Conservation (phyloP, 2,329 filamentous ascomycete genomes). For the Ramichloridium luteum region DNA sequence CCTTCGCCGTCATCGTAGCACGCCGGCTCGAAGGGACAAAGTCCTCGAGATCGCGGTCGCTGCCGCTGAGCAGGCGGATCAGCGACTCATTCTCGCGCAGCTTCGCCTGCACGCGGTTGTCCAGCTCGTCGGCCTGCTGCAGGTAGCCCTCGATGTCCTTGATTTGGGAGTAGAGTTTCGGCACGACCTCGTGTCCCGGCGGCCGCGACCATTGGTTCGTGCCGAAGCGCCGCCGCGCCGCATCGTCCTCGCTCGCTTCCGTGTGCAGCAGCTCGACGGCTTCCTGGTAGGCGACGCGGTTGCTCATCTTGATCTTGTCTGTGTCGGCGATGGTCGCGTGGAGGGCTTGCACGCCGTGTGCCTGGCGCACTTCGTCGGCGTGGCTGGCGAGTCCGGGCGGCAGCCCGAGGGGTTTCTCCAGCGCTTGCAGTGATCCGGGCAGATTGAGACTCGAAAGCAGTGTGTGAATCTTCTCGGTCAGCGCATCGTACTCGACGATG, state of each 20-base stretch:
- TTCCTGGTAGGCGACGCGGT: constrained; percentile 69
- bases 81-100: constrained; percentile 62
- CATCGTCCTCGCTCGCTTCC: constrained; percentile 74
- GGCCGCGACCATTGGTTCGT: constrained; percentile 73
- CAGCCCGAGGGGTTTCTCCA: constrained; percentile 86
- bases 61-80: constrained; percentile 63
- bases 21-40: constrained; percentile 79
- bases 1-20: constrained; percentile 63
- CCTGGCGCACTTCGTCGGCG: constrained; percentile 85
- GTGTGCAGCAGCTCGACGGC: constrained; percentile 64
- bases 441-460: constrained; percentile 71
- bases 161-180: constrained; percentile 62
- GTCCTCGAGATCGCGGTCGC: constrained; percentile 70
- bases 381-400: constrained; percentile 78
- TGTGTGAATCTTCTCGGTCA: constrained; percentile 70
- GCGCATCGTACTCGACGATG: constrained; percentile 66
- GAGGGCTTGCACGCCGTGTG: constrained; percentile 68
- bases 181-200: constrained; percentile 55
- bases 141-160: constrained; percentile 81
- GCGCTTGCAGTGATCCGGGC: constrained; percentile 80
- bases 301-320: constrained; percentile 72
- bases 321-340: constrained; percentile 76
- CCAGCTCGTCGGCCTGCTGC: constrained; percentile 54
- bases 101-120: constrained; percentile 63
- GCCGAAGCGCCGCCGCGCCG: constrained; percentile 63